Percentiles rank a stretch among this genome's conserved stretches.
Evolutionary conservation across 106 monocot species (phyloP).

Genomic region (Acorus calamus): DNA sequence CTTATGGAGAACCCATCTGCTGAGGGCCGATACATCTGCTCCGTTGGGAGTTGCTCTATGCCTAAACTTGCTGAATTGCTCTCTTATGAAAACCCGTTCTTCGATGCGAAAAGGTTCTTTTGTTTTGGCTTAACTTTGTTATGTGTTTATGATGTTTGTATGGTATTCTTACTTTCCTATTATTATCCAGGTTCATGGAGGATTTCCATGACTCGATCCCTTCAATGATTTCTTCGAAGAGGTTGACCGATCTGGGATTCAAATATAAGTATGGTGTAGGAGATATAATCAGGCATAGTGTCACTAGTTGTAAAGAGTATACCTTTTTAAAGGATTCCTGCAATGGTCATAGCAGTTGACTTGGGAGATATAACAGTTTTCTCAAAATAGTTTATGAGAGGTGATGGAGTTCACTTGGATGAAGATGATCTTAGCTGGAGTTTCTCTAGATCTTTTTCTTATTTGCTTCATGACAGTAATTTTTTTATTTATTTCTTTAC

Average conservation of each 20-base stretch:
- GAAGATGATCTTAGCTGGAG: too few species aligned
- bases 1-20: conserved; percentile 39
- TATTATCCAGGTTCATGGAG: conserved; percentile 1
- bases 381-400: too few species aligned
- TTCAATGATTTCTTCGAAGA: conserved; percentile 30
- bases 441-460: too few species aligned
- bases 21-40: conserved; percentile 48
- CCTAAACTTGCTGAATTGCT: conserved; percentile 19
- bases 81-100: conserved; percentile 10
- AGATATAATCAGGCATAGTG: conserved; percentile 27
- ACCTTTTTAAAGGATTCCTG: conserved; percentile 18
- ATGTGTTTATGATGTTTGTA: too few species aligned
- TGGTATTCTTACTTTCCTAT: neutral
- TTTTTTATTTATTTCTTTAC: too few species aligned
- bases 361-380: too few species aligned
- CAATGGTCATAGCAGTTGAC: neutral
- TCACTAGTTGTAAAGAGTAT: conserved; percentile 13
- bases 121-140: neutral
- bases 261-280: conserved; percentile 21
- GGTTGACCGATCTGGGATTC: conserved; percentile 38
- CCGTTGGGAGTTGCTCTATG: conserved; percentile 25
- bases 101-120: conserved; percentile 9
- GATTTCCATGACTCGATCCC: conserved; percentile 2
- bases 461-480: too few species aligned
- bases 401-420: too few species aligned